Evolutionary conservation across 495 filamentous ascomycete genomes (phyloP).

Genomic region (Penicillium samsonianum): DNA sequence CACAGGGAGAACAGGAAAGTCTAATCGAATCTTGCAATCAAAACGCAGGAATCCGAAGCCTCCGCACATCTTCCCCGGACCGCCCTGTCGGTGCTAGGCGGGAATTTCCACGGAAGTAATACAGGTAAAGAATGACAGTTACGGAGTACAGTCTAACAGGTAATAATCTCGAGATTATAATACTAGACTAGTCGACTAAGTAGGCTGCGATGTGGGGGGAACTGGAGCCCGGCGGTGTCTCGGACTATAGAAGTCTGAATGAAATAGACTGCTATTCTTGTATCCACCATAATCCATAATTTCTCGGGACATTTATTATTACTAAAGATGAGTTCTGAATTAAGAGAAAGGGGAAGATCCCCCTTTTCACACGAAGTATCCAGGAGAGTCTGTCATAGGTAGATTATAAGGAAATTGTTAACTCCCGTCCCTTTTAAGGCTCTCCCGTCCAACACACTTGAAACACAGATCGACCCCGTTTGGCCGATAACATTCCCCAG

Average conservation of each 20-base stretch:
- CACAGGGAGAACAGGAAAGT: constrained; percentile 14
- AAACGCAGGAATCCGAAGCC: constrained; percentile 33
- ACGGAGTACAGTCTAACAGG: constrained; percentile 4
- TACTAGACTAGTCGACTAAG: constrained; percentile 17
- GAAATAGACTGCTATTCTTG: constrained; percentile 23
- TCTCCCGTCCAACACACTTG: constrained; percentile 24
- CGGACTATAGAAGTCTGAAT: constrained; percentile 31
- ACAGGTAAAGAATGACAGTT: constrained; percentile 16
- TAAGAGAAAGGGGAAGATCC: background rate
- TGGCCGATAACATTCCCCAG: constrained; percentile 36
- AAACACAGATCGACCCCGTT: constrained; percentile 33
- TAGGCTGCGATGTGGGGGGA: constrained; percentile 27
- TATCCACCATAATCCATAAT: constrained; percentile 18
- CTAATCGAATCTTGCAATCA: constrained; percentile 20
- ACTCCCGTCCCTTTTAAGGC: constrained; percentile 9
- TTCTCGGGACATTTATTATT: background rate
- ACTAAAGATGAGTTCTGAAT: background rate
- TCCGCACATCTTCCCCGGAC: constrained; percentile 37
- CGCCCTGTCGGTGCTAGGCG: constrained; percentile 31
- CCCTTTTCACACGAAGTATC: constrained; percentile 1
- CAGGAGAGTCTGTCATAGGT: constrained; percentile 10
- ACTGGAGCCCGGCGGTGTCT: constrained; percentile 26
- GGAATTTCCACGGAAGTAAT: constrained; percentile 16
- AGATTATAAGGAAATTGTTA: background rate
- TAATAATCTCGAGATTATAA: background rate